A percentile compares a stretch with the other conserved stretches of the same genome.
phyloP scores from a whole-genome alignment of 306 rosid genomes.

The Purshia tridentata region DNA sequence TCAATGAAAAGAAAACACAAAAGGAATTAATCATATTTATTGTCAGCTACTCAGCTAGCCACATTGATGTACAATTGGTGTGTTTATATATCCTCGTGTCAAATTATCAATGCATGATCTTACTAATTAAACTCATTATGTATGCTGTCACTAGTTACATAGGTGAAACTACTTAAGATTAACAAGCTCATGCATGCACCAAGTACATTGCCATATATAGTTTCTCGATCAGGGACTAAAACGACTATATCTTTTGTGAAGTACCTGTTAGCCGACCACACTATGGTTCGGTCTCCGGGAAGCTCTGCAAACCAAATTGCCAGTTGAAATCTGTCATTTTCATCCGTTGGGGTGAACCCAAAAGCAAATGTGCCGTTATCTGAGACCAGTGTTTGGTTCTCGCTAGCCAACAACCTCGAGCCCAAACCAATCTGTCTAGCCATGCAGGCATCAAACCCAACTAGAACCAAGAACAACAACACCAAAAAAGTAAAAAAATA shows the following conservation, averaged over 20 bases:
- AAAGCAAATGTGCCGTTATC: constrained; percentile 83
- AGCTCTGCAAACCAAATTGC: constrained; percentile 83
- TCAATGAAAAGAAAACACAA: background rate
- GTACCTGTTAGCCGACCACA: constrained; percentile 84
- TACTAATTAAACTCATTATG: too few species aligned
- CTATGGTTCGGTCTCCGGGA: constrained; percentile 65
- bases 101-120: too few species aligned
- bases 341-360: constrained; percentile 57
- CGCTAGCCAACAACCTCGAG: constrained; percentile 56
- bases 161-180: too few species aligned
- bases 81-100: too few species aligned
- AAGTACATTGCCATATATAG: background rate
- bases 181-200: too few species aligned
- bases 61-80: too few species aligned
- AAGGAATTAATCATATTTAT: background rate
- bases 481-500: constrained; percentile 18
- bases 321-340: constrained; percentile 34
- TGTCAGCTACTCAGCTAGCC: too few species aligned
- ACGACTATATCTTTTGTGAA: background rate
- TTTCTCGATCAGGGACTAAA: background rate
- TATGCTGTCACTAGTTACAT: too few species aligned
- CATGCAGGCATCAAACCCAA: constrained; percentile 28
- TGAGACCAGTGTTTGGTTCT: constrained; percentile 55
- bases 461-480: constrained; percentile 27
- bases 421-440: constrained; percentile 55